Base-by-base conservation (phyloP, 1,284 basidiomycete genomes). In the Pascua guehoae region DNA sequence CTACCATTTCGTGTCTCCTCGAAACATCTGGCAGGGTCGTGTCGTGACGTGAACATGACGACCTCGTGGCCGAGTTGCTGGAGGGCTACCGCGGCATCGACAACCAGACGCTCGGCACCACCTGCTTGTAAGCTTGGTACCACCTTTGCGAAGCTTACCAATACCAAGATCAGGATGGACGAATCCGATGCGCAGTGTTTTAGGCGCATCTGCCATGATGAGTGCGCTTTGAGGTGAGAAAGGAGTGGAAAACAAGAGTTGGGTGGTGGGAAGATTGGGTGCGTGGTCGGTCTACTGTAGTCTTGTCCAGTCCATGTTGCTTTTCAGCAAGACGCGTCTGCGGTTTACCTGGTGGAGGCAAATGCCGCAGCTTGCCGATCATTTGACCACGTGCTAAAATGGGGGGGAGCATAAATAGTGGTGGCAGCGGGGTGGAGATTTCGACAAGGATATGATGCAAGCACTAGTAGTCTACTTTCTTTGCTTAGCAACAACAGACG, bases 121-220 rank as follows among this genome's bases (percentile, higher is more conserved):
- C 93, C 93, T 95, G 65, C 9, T 1, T 15, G 53, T 48, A 17
- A 55, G 51, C 45, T 32, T 3, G 12, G n/a, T 8, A 11, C n/a
- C 45, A 41, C 15, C n/a, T 12, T 17, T 49, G 15, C 15, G 41
- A 4, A 32, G 75, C 83, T 62, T 64, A 89, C 94, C 94, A 53
- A 97, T 95, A 51, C 94, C 94, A 5, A 97, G 81, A 79, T 98
- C 94, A 24, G 94, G 94, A 73, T 98, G 94, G 54, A 97, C 81
- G 77, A 97, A 94, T 4, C 88, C 92, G 61, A 98, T 81, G 14
- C 82, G 66, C 46, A 83, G 66, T 56, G 71, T 70, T 48, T 61
- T 63, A 15, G 16, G 42, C 41, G 40, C 24, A 32, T 46, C 53
- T 24, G 38, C 17, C 16, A n/a, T 52, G 24, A 32, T 45, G 12